Conservation (phyloP, 148 eudicot genomes). For the Dianthus caryophyllus region DNA sequence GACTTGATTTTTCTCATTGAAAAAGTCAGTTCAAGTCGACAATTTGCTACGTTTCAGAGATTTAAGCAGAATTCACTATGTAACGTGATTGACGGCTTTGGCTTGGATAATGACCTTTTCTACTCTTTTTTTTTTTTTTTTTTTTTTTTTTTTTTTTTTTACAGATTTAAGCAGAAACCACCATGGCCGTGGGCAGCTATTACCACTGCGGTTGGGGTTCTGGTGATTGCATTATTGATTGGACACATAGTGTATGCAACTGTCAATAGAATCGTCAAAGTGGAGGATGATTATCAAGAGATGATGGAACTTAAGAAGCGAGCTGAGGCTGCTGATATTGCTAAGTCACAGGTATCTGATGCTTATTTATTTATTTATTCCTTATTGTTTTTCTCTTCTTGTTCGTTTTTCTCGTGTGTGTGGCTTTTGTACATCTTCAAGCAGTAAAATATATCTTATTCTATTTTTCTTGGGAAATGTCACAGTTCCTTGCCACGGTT, state of each 20-base stretch:
- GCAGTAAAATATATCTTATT: not conserved
- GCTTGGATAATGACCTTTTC: not conserved
- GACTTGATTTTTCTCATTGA: no score
- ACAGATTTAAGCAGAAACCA: conserved; percentile 82
- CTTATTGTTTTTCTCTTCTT: not conserved
- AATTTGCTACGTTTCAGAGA: no score
- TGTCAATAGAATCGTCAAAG: conserved; percentile 69
- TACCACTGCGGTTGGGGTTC: conserved; percentile 45
- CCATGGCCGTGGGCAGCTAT: conserved; percentile 86
- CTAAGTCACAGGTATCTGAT: conserved; percentile 74
- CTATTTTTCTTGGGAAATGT: conserved; percentile 6
- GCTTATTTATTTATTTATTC: not conserved
- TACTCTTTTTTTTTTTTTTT: no score
- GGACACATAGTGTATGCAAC: conserved; percentile 80
- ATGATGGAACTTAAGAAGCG: conserved; percentile 81
- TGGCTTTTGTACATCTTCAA: not conserved
- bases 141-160: no score
- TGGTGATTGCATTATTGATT: conserved; percentile 63
- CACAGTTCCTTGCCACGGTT: conserved; percentile 97
- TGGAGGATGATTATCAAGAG: conserved; percentile 71
- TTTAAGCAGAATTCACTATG: not conserved
- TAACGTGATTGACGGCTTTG: not conserved
- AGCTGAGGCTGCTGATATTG: conserved; percentile 93
- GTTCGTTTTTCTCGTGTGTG: not conserved
- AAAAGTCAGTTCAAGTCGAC: no score